Evolutionary conservation across 805 yeast species (phyloP).

Genomic region (Yueomyces sp.): DNA sequence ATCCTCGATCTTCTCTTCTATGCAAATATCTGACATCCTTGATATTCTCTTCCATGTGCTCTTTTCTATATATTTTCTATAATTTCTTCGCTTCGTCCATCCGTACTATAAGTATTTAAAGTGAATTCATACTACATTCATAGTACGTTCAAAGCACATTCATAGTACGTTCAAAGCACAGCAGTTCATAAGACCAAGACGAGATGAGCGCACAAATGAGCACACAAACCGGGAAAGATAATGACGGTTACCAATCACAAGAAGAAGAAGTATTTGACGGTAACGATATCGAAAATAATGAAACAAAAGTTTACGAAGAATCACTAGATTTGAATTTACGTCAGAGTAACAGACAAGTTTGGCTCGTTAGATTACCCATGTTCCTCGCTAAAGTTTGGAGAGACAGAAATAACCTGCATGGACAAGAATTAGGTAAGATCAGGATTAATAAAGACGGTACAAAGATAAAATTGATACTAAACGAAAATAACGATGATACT

Average conservation of each 20-base stretch:
- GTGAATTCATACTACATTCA: too few relatives aligned
- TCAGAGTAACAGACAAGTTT: conserved; percentile 56
- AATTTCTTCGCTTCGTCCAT: too few relatives aligned
- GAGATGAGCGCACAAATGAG: too few relatives aligned
- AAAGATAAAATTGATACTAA: conserved; percentile 42
- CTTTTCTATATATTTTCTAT: too few relatives aligned
- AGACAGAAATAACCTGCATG: conserved; percentile 44
- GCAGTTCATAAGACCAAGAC: too few relatives aligned
- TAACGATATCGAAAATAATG: conserved; percentile 29
- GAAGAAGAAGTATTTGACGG: conserved; percentile 33
- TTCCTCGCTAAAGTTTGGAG: conserved; percentile 77
- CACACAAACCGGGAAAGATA: conserved; percentile 5
- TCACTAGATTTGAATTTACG: conserved; percentile 64
- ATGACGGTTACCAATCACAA: conserved; percentile 29
- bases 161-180: too few relatives aligned
- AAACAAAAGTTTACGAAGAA: conserved; percentile 37
- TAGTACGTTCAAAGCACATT: too few relatives aligned
- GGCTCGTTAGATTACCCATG: conserved; percentile 87
- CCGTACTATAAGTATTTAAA: too few relatives aligned
- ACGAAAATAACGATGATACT: conserved; percentile 23
- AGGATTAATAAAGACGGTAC: conserved; percentile 47
- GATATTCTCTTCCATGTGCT: too few relatives aligned
- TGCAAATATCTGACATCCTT: too few relatives aligned
- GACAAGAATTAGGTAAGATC: conserved; percentile 70
- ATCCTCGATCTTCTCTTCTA: too few relatives aligned